Base-by-base conservation (phyloP, 768 basidiomycete genomes). In the Leccinum sublutescens region DNA sequence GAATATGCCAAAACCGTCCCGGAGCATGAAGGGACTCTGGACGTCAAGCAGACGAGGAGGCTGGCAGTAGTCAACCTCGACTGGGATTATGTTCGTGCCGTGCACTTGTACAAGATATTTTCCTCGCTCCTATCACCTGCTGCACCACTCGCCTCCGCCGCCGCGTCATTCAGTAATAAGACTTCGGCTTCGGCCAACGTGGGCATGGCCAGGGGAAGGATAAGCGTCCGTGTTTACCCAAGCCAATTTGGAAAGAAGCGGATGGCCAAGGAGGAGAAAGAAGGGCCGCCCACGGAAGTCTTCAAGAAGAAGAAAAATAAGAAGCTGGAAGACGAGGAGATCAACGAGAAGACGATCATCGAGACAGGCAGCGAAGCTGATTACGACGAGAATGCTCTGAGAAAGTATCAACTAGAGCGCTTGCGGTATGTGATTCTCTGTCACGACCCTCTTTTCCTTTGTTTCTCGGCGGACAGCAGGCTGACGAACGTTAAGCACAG, bases 31-130 rank as follows among this genome's bases (percentile, higher is more conserved):
- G 76, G 73, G 68, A 68, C 4, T 71, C 64, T 77, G 2, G 79
- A 76, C 9, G 73, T 77, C 10, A 72, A 78, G 50, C 72, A 66
- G 10, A 94, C 93, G 2, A 80, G 77, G 56, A 82, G 96, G 23
- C 71, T 99, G 7, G 97, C 96, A 1, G 83, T 89, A 49, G 96
- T 98, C 63, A 98, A 98, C 71, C 83, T 98, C 54, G 97, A 99
- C 75, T 99, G 97, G 97, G 97, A 98, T 72, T 84, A 98, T 74
- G 85, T 98, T 53, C 88, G 89, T 56, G 93, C 96, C 0, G 77
- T 77, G 19, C 95, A 98, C 71, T 78, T 99, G 12, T 97, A 87
- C 83, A 93, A 91, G 75, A 91, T 98, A 36, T 93, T 92, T 75
- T 85, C 91, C 17, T 98, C 95, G 2, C 82, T 95, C 45, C 80